Base-by-base conservation (phyloP, 2,329 filamentous ascomycete genomes). In the Aspergillus melleus region DNA sequence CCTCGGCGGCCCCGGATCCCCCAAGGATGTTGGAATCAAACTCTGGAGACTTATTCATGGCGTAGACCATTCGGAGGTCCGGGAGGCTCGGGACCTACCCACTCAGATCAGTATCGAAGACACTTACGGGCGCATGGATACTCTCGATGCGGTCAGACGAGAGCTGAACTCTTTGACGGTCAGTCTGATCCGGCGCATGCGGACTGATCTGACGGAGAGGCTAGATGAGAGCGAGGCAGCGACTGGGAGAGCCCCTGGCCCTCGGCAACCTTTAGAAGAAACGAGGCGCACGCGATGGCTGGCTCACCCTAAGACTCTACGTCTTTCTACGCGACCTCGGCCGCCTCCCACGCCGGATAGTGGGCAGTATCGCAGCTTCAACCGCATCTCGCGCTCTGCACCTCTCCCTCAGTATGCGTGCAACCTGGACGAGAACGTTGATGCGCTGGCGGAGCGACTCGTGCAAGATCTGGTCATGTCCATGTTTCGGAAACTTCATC, bases 31-130 rank as follows among this genome's bases (percentile, higher is more conserved):
- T 55, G 91, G 92, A 0, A 73, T 79, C 36, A 89, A 86, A 66
- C 79, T 92, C 3, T 98, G 92, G 92, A 81, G 80, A 19, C 80
- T 96, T 6, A 78, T 98, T 2, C 89, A 97, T 72, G 94, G 93
- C 6, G 81, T 92, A 29, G 94, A 98, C 72, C 78, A 87, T 55
- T 82, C 84, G 0, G 87, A 91, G 60, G 92, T 98, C 19, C 86
- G 87, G 53, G 82, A 87, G 63, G 89, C 87, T 2, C 86, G 85
- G 66, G 84, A 87, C 49, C 76, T 96, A 1, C 94, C 94, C 0
- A 87, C 86, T 1, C 93, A 97, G 74, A 96, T 98, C 72, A 95
- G 91, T 74, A 95, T 98, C 64, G 94, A 98, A 72, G 93, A 98
- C 76, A 95, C 92, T 16, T 98, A 96, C 73, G 83, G 86, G 24